Evolutionary conservation across 2,329 filamentous ascomycete species (phyloP).

Genomic region (Hypoxylon sp.): DNA sequence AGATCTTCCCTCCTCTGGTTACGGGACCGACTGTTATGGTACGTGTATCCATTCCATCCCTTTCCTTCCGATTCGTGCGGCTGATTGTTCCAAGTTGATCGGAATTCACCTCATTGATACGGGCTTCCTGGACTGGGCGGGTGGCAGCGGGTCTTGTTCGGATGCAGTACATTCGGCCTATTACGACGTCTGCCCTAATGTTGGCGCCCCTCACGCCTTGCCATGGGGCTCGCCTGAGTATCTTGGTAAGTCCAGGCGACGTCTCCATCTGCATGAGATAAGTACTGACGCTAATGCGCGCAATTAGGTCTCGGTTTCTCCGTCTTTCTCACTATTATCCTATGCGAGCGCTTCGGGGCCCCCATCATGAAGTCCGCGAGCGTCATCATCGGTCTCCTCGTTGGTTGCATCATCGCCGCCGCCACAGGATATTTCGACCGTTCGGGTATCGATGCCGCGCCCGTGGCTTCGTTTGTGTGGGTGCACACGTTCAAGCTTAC

Average conservation of each 20-base stretch:
- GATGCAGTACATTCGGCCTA: conserved; percentile 62
- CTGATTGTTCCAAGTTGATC: conserved; percentile 63
- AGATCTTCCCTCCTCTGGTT: conserved; percentile 82
- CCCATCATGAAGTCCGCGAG: conserved; percentile 87
- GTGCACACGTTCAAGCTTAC: conserved; percentile 79
- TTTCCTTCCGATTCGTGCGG: conserved; percentile 43
- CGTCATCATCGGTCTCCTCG: conserved; percentile 78
- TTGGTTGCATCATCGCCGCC: conserved; percentile 82
- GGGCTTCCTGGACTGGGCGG: conserved; percentile 83
- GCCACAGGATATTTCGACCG: conserved; percentile 82
- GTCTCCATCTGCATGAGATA: neutral
- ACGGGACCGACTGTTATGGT: conserved; percentile 76
- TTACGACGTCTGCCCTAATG: conserved; percentile 74
- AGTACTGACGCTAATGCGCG: neutral
- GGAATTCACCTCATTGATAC: conserved; percentile 78
- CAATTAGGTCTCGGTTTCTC: conserved; percentile 73
- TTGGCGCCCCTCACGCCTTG: conserved; percentile 75
- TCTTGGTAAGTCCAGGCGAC: conserved; percentile 61
- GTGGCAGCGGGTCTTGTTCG: conserved; percentile 73
- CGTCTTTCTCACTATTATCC: conserved; percentile 81
- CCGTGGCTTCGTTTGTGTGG: conserved; percentile 81
- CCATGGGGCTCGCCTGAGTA: conserved; percentile 85
- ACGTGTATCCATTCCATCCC: conserved; percentile 9
- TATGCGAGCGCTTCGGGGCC: conserved; percentile 83
- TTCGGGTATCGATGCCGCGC: conserved; percentile 77